Evolutionary conservation across 2,329 filamentous ascomycete species (phyloP).

Genomic region (Fusarium duplospermum): DNA sequence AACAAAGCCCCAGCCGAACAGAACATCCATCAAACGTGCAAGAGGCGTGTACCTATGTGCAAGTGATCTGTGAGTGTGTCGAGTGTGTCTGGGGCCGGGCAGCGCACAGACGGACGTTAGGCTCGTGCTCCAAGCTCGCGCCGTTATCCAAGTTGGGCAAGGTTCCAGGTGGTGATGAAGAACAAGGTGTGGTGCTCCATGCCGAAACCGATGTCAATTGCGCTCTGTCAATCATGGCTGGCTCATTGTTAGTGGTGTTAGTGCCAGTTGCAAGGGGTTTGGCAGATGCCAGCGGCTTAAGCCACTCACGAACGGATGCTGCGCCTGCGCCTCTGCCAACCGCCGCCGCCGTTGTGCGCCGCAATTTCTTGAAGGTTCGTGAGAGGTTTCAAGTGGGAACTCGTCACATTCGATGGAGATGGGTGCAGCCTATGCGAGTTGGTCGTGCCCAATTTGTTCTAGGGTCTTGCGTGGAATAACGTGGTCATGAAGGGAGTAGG

Average conservation of each 20-base stretch:
- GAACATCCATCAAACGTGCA: conserved; percentile 23
- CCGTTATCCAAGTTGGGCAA: conserved; percentile 39
- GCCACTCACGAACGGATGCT: conserved; percentile 8
- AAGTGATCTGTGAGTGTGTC: conserved; percentile 23
- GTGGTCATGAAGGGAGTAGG: not conserved
- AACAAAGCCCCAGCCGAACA: conserved; percentile 26
- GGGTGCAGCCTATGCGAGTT: not conserved
- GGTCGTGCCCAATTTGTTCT: not conserved
- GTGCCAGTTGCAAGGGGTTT: conserved; percentile 31
- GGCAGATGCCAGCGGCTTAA: conserved; percentile 23
- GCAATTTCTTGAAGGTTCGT: conserved; percentile 17
- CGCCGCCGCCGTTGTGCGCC: conserved; percentile 7
- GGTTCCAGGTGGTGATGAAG: conserved; percentile 27
- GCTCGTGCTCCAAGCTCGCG: conserved; percentile 36
- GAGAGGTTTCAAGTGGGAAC: conserved; percentile 4
- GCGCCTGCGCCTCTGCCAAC: conserved; percentile 10
- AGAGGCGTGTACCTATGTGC: conserved; percentile 22
- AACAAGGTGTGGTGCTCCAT: conserved; percentile 27
- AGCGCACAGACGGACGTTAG: conserved; percentile 40
- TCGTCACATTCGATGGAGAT: not conserved
- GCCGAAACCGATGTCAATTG: not conserved
- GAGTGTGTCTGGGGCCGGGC: conserved; percentile 25
- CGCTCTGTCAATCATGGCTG: conserved; percentile 23
- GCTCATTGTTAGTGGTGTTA: conserved; percentile 15
- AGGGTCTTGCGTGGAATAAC: not conserved